These are phyloP conservation scores for Millerozyma miso DNA, from an alignment of 805 yeast species.

Conservation along the genomic window DNA sequence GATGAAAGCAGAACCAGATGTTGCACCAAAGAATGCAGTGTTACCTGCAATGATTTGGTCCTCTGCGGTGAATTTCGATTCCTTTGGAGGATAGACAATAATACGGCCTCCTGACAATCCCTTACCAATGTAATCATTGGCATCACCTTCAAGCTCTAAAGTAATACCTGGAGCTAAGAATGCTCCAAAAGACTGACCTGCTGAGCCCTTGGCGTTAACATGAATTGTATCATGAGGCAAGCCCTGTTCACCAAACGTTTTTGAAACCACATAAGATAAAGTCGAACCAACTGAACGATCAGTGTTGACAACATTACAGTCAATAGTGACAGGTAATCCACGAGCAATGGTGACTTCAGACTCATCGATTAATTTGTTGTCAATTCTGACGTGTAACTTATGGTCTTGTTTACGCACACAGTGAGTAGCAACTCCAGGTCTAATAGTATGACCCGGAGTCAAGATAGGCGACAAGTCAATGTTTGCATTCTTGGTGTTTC, in stretches of 20 bases:
- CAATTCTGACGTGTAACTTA: constrained; percentile 85
- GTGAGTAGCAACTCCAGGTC: constrained; percentile 95
- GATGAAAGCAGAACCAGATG: constrained; percentile 89
- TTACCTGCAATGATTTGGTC: constrained; percentile 96
- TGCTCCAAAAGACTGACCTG: constrained; percentile 99
- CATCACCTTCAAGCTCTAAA: constrained; percentile 92
- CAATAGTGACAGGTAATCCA: constrained; percentile 94
- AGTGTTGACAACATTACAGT: constrained; percentile 89
- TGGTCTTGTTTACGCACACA: constrained; percentile 93
- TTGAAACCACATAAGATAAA: constrained; percentile 87
- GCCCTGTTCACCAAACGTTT: constrained; percentile 88
- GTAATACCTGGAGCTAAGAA: constrained; percentile 95
- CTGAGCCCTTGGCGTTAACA: constrained; percentile 86
- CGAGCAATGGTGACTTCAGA: constrained; percentile 91
- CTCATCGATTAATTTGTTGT: constrained; percentile 93
- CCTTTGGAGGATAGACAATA: constrained; percentile 86
- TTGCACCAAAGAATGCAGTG: constrained; percentile 97
- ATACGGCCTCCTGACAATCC: constrained; percentile 95
- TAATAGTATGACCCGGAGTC: constrained; percentile 93
- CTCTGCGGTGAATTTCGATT: constrained; percentile 82
- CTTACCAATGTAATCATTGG: constrained; percentile 97
- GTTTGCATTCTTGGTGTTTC: constrained; percentile 86
- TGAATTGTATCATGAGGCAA: constrained; percentile 95
- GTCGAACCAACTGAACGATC: constrained; percentile 97
- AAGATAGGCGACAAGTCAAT: constrained; percentile 88